Evolutionary conservation across 1,139 yeast species (phyloP).

Genomic region (Waltiozyma sp.): DNA sequence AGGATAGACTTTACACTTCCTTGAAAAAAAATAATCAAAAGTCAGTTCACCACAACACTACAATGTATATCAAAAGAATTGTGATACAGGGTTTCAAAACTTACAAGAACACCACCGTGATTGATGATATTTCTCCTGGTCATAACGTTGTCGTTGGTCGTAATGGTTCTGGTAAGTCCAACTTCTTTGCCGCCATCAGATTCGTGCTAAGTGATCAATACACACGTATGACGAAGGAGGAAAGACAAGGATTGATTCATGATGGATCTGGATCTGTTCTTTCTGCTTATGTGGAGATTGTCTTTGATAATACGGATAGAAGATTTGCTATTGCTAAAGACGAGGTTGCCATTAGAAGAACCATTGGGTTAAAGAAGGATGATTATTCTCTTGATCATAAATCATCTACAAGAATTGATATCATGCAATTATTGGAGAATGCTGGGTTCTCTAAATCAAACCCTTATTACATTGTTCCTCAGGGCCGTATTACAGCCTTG

Average conservation of each 20-base stretch:
- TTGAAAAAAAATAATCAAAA: no score
- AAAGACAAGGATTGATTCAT: conserved; percentile 78
- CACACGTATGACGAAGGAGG: conserved; percentile 79
- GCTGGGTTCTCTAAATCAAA: conserved; percentile 89
- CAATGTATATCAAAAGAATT: conserved; percentile 36
- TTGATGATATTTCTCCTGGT: conserved; percentile 68
- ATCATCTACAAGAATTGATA: conserved; percentile 70
- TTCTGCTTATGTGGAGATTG: conserved; percentile 88
- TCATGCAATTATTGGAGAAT: conserved; percentile 74
- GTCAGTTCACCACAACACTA: neutral
- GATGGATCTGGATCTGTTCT: conserved; percentile 88
- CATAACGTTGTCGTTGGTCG: conserved; percentile 90
- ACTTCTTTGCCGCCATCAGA: conserved; percentile 90
- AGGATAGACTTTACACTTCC: neutral
- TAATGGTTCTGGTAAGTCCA: conserved; percentile 95
- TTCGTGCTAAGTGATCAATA: conserved; percentile 89
- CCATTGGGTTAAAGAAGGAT: conserved; percentile 87
- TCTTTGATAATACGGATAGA: conserved; percentile 72
- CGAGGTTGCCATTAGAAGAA: conserved; percentile 70
- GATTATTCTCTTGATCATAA: conserved; percentile 51
- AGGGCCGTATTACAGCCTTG: conserved; percentile 76
- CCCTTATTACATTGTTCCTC: conserved; percentile 96
- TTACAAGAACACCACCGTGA: conserved; percentile 71
- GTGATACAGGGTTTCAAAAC: conserved; percentile 92
- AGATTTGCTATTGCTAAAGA: conserved; percentile 44